phyloP scores from a whole-genome alignment of 345 rosid genomes.

The thale cress (Arabidopsis thaliana) region TAIR10.1 NC_003075.7:17475501-17476000 shows the following conservation, averaged over 20 bases:
- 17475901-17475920: slow-evolving; percentile 75
- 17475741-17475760: slow-evolving; percentile 97
- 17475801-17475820: background rate
- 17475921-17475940: slow-evolving; percentile 91
- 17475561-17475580: slow-evolving; percentile 58
- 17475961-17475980: background rate
- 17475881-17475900: slow-evolving; percentile 86
- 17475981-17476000: background rate
- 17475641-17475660: slow-evolving; percentile 19
- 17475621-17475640: background rate
- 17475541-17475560: slow-evolving; percentile 65
- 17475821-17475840: background rate
- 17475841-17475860: slow-evolving; percentile 19
- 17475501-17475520: slow-evolving; percentile 73
- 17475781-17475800: slow-evolving; percentile 66
- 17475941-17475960: slow-evolving; percentile 12
- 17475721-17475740: slow-evolving; percentile 81
- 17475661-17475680: slow-evolving; percentile 22
- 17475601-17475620: slow-evolving; percentile 19
- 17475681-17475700: slow-evolving; percentile 65
- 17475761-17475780: slow-evolving; percentile 86
- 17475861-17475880: slow-evolving; percentile 50
- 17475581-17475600: slow-evolving; percentile 80
- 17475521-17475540: slow-evolving; percentile 61
- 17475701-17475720: slow-evolving; percentile 75